A percentile compares a stretch with the other conserved stretches of the same genome.
These are phyloP conservation scores for Ascochyta lentis DNA, from an alignment of 2,329 filamentous ascomycete genomes.

Conservation along the genomic window DNA sequence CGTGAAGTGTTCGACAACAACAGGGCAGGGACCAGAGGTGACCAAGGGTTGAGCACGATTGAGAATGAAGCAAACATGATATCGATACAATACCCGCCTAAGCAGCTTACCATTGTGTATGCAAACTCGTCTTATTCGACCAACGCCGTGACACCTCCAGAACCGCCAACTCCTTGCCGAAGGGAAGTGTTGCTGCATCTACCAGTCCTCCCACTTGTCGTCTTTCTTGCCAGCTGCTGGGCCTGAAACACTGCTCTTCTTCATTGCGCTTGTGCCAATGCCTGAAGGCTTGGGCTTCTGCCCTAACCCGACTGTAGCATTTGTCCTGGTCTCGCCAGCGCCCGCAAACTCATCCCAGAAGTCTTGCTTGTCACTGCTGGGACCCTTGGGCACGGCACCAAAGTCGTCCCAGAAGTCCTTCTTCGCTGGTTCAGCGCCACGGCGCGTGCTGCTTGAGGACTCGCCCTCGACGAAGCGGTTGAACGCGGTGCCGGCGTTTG, in stretches of 20 bases:
- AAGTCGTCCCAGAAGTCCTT: constrained; percentile 68
- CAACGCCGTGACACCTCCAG: constrained; percentile 7
- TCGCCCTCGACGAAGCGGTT: constrained; percentile 86
- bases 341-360: constrained; percentile 59
- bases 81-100: constrained; percentile 15
- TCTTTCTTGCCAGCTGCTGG: constrained; percentile 55
- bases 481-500: constrained; percentile 79
- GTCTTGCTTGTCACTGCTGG: constrained; percentile 59
- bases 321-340: constrained; percentile 34
- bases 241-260: constrained; percentile 50
- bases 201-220: constrained; percentile 65
- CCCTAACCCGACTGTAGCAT: constrained; percentile 37
- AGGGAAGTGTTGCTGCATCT: constrained; percentile 8
- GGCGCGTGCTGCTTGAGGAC: constrained; percentile 13
- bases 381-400: constrained; percentile 66
- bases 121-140: neutral
- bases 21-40: neutral
- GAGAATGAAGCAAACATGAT: constrained; percentile 2
- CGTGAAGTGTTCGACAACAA: neutral
- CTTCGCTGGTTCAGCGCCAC: constrained; percentile 64
- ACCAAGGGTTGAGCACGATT: neutral
- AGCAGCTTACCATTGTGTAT: neutral
- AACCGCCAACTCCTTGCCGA: neutral
- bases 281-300: constrained; percentile 53
- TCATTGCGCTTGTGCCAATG: constrained; percentile 71